Evolutionary conservation across 768 basidiomycete species (phyloP).

Genomic region (Tulasnella sp.): DNA sequence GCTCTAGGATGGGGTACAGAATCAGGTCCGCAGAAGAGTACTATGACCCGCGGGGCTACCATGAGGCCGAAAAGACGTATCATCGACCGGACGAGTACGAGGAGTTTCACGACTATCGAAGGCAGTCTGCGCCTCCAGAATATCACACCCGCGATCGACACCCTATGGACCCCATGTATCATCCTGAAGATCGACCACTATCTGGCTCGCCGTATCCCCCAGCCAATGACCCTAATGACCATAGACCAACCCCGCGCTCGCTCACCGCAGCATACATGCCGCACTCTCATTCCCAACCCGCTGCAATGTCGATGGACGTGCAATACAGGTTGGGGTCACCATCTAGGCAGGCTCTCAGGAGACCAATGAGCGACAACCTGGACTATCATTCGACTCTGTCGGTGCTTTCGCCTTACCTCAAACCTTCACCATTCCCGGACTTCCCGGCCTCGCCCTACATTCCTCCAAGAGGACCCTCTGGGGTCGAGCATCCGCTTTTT

Average conservation of each 20-base stretch:
- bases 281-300: background rate
- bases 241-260: background rate
- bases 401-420: constrained; percentile 1
- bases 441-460: background rate
- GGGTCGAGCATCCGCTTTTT: background rate
- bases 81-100: background rate
- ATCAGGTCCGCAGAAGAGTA: too few relatives aligned
- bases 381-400: background rate
- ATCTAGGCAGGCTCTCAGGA: too few relatives aligned
- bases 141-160: background rate
- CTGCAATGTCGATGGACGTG: too few relatives aligned
- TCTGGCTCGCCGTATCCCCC: background rate
- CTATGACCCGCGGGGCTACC: too few relatives aligned
- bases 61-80: too few relatives aligned
- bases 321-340: too few relatives aligned
- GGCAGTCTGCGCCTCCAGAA: background rate
- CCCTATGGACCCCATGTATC: background rate
- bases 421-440: constrained; percentile 1
- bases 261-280: background rate
- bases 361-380: too few relatives aligned
- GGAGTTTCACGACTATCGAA: background rate
- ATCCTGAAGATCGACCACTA: background rate
- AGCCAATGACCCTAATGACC: background rate
- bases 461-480: background rate
- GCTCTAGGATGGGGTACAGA: too few relatives aligned